Evolutionary conservation across 2,329 filamentous ascomycete genomes (phyloP), one percentile per base, ranked within the genome.

Genomic region (Fusarium pininemorale): DNA sequence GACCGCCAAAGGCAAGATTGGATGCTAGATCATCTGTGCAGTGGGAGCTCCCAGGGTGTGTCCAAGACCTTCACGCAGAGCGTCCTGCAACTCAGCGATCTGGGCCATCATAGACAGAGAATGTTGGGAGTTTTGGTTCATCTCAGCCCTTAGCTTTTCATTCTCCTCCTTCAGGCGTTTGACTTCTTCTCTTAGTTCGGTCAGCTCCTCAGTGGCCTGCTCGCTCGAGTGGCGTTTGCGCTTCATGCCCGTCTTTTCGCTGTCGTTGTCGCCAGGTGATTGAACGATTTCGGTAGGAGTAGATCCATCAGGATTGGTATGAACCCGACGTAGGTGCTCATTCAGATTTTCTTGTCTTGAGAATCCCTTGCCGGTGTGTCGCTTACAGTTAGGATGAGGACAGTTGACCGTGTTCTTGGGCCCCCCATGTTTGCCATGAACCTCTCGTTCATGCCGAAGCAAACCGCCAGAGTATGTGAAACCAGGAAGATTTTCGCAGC

Each of bases 381-480:
- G 92, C 81, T 98, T 98, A 88, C 96, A 98, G 80, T 94, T 94
- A 42, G 87, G 83, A 78, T 96, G 93, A 0, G 95, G 95, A 79
- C 96, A 98, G 85, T 94, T 93, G 62, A 97, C 88, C 6, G 93
- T 92, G 72, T 97, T 95, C 81, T 95, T 95, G 15, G 95, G 94
- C 4, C 94, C 95, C 63, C 94, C 94, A 78, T 97, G 93, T 84
- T 96, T 94, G 82, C 92, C 91, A 82, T 98, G 96, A 2, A 98
- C 96, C 83, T 98, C 96, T 72, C 96, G 92, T 83, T 98, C 93
- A 83, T 98, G 96, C 51, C 96, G 90, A 24, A 97, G 84, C 1
- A 98, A 89, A 7, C 96, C 96, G 22, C 96, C 96, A 0, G 94
- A 96, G 81, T 98, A 98, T 2, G 96, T 98, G 82, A 98, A 98